Evolutionary conservation across 2,329 filamentous ascomycete species (phyloP), one percentile per base, ranked within the genome.

Genomic region (Aspergillus pseudotamarii): DNA sequence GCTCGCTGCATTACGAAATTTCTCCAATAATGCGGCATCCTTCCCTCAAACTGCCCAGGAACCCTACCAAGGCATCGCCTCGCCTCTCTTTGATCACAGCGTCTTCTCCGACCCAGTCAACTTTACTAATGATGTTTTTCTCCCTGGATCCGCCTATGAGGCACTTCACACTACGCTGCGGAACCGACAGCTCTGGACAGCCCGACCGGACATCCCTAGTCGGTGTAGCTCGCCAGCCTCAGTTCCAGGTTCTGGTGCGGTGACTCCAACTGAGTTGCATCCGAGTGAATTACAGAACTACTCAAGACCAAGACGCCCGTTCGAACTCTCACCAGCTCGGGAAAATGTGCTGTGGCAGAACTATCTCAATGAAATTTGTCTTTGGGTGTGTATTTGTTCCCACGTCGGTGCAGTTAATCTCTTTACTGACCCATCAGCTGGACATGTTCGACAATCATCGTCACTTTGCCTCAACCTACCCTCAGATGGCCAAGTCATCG

Each of bases 401-500:
- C 12, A 2, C 14, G 26, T 23, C 9, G 14, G 12, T 46, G 11
- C 5, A 1, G 3, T 14, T 41, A 14, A n/a, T 3, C 19, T 45
- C 26, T 19, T 23, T 10, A n/a, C 30, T 62, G 12, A 63, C 43
- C 34, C 21, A 30, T 48, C 57, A 78, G 83, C 79, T 85, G 1
- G 84, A 86, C 62, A 86, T 84, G 74, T 85, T 86, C 58, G 84
- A 86, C 66, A 76, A 78, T 34, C 74, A 82, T 55, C 75, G 79
- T 1, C 79, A 83, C 32, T 86, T 85, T 64, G 80, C 81, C 23
- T 78, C 81, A 8, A 79, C 80, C 6, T 74, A 85, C 5, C 82
- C 84, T 0, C 78, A 79, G 21, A 79, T 85, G 69, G 80, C 82
- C 1, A 78, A 79, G 32, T 71, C 76, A 6, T 76, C 81, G 2